phyloP scores from a whole-genome alignment of 352 stramenopile genomes.

The Phytophthora citrophthora region DNA sequence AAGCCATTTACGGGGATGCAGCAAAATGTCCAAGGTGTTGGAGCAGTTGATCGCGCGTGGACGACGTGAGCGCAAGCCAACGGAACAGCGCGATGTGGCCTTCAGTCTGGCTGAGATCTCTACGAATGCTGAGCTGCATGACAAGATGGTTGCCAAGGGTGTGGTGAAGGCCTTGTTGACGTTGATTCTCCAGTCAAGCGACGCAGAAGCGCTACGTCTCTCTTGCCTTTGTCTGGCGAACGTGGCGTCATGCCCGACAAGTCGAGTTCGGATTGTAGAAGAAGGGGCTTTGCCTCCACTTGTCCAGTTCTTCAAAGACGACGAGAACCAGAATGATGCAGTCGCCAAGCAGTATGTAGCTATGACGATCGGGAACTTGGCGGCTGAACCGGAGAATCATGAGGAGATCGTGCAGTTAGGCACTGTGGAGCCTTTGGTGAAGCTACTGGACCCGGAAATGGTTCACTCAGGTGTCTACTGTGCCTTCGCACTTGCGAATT shows the following conservation, averaged over 20 bases:
- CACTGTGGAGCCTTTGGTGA: constrained; percentile 91
- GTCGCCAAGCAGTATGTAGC: constrained; percentile 96
- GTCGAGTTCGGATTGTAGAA: constrained; percentile 93
- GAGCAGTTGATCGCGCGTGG: constrained; percentile 97
- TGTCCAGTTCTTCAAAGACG: constrained; percentile 91
- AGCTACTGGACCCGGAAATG: constrained; percentile 91
- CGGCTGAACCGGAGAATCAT: constrained; percentile 94
- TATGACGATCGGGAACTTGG: constrained; percentile 96
- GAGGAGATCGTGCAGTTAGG: constrained; percentile 94
- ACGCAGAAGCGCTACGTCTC: constrained; percentile 94
- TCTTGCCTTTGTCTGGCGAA: constrained; percentile 96
- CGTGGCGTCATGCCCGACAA: constrained; percentile 86
- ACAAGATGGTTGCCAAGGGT: constrained; percentile 95
- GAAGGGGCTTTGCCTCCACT: constrained; percentile 91
- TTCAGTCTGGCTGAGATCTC: constrained; percentile 97
- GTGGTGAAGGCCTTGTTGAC: constrained; percentile 92
- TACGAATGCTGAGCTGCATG: constrained; percentile 92
- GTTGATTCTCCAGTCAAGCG: constrained; percentile 91
- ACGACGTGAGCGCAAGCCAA: constrained; percentile 92
- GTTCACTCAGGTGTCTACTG: constrained; percentile 90
- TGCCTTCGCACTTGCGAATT: constrained; percentile 94
- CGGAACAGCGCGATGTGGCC: constrained; percentile 95
- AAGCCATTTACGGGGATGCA: constrained; percentile 9
- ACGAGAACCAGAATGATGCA: constrained; percentile 75
- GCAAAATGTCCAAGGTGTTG: constrained; percentile 91